Evolutionary conservation across 2,329 filamentous ascomycete genomes (phyloP).

Genomic region (Diplodia scrobiculata): DNA sequence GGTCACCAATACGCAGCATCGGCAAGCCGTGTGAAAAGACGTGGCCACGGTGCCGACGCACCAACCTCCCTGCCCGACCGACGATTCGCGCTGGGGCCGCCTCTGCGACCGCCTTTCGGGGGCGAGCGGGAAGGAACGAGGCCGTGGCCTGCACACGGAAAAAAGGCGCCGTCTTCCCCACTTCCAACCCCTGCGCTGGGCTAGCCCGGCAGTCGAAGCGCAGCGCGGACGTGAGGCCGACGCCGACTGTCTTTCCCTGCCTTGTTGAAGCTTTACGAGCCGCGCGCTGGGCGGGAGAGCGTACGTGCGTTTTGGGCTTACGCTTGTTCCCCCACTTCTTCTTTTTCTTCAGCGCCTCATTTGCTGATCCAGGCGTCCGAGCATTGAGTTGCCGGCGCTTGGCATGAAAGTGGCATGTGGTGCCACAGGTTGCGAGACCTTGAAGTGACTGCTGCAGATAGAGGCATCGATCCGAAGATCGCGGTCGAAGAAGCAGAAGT

Average conservation of each 20-base stretch:
- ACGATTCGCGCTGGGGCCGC: background rate
- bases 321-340: conserved; percentile 12
- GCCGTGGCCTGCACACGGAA: background rate
- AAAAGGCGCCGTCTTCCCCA: conserved; percentile 3
- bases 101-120: conserved; percentile 17
- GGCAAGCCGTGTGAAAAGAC: background rate
- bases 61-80: conserved; percentile 1
- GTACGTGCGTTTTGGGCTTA: conserved; percentile 11
- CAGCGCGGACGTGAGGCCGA: conserved; percentile 2
- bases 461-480: background rate
- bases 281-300: conserved; percentile 2
- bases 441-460: background rate
- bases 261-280: conserved; percentile 1
- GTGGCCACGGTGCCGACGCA: background rate
- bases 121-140: conserved; percentile 20
- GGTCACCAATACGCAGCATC: background rate
- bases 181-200: background rate
- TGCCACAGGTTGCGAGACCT: conserved; percentile 15
- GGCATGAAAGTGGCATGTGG: conserved; percentile 10
- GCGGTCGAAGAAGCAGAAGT: background rate
- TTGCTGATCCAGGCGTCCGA: background rate
- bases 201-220: conserved; percentile 3
- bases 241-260: conserved; percentile 3
- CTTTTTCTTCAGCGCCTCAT: background rate
- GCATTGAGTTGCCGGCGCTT: conserved; percentile 5